Percentiles rank a stretch among this genome's conserved stretches.
Evolutionary conservation across 108 stramenopile genomes (phyloP).

Genomic region (Chaetoceros muelleri): DNA sequence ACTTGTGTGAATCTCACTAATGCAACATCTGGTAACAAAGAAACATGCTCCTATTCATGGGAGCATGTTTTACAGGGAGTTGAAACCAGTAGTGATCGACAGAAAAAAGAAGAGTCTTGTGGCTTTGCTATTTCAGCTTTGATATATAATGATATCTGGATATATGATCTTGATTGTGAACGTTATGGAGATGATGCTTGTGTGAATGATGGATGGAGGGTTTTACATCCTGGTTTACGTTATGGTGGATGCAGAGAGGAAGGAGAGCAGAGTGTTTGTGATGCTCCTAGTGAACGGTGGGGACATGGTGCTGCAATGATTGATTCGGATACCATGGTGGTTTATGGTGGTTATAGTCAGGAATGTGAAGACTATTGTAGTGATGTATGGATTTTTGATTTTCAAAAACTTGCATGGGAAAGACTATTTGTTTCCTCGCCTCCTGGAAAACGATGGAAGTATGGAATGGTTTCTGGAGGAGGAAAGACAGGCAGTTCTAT

Average conservation of each 20-base stretch:
- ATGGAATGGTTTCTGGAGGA: constrained; percentile 21
- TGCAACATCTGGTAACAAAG: constrained; percentile 23
- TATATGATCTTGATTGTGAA: constrained; percentile 59
- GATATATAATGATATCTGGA: constrained; percentile 76
- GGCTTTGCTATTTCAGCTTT: constrained; percentile 43
- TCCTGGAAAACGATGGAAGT: constrained; percentile 60
- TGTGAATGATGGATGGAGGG: constrained; percentile 42
- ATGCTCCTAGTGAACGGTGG: constrained; percentile 56
- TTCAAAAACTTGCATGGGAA: constrained; percentile 37
- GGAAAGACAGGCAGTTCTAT: too few species aligned
- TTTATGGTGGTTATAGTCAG: constrained; percentile 71
- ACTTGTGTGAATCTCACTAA: constrained; percentile 23
- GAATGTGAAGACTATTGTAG: constrained; percentile 80
- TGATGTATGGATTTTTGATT: constrained; percentile 76
- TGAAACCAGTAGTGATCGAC: constrained; percentile 13
- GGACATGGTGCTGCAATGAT: constrained; percentile 66
- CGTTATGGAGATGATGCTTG: constrained; percentile 44
- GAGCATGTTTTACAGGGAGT: constrained; percentile 9
- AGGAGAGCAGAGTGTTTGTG: constrained; percentile 40
- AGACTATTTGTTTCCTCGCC: constrained; percentile 15
- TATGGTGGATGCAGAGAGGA: constrained; percentile 53
- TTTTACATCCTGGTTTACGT: constrained; percentile 44
- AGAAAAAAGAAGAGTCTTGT: constrained; percentile 25
- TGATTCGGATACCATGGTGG: constrained; percentile 50
- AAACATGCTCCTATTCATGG: constrained; percentile 33